Conservation (phyloP, 306 rosid genomes). For the Fragaria vesca region DNA sequence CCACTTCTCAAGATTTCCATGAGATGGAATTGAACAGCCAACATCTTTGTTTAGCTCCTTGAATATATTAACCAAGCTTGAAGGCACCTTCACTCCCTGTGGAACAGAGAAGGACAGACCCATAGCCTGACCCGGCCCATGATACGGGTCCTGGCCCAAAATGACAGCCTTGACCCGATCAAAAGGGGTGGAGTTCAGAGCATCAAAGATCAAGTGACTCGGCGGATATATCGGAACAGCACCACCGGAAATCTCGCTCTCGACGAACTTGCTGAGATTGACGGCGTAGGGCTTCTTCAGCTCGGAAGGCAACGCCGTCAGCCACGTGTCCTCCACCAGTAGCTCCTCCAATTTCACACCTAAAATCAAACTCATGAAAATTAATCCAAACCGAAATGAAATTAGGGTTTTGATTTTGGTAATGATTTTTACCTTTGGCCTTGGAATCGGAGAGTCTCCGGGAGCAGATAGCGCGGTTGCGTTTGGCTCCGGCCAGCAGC, state of each 20-base stretch:
- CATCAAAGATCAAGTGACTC: constrained; percentile 76
- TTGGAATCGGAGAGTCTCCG: constrained; percentile 38
- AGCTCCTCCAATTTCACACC: constrained; percentile 62
- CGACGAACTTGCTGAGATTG: constrained; percentile 63
- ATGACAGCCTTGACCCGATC: constrained; percentile 70
- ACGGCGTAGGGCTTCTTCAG: constrained; percentile 66
- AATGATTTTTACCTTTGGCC: constrained; percentile 26
- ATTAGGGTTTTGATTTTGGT: background rate
- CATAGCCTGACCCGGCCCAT: constrained; percentile 98
- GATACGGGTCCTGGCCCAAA: constrained; percentile 99
- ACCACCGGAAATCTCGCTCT: constrained; percentile 45
- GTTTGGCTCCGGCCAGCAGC: constrained; percentile 58
- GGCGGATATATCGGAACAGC: constrained; percentile 65
- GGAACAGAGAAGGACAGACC: constrained; percentile 98
- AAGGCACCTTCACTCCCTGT: constrained; percentile 75
- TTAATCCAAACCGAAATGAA: background rate
- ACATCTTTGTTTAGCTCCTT: constrained; percentile 84
- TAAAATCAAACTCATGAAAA: background rate
- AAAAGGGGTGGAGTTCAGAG: constrained; percentile 86
- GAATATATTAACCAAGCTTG: constrained; percentile 82
- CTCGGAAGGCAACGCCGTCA: constrained; percentile 64
- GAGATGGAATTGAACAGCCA: constrained; percentile 78
- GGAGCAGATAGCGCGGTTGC: constrained; percentile 63
- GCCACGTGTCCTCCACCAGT: constrained; percentile 78
- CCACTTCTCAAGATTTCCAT: constrained; percentile 89